Evolutionary conservation across 345 rosid species (phyloP).

Genomic region (Mallotus nudiflorus): DNA sequence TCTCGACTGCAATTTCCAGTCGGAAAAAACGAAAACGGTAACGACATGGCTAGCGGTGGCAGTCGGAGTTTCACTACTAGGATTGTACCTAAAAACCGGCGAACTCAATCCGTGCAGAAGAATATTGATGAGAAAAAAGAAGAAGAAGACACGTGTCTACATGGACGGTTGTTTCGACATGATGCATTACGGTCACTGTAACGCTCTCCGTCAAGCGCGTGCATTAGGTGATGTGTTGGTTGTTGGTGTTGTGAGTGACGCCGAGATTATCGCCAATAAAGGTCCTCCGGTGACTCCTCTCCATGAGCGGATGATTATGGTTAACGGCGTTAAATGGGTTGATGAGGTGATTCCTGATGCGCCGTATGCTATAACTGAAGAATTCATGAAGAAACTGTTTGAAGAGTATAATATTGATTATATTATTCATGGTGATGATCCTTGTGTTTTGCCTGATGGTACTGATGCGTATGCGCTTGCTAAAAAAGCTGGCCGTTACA

Average conservation of each 20-base stretch:
- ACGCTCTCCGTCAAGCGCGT: constrained; percentile 77
- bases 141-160: constrained; percentile 60
- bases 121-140: constrained; percentile 30
- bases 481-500: constrained; percentile 74
- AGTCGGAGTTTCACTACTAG: constrained; percentile 23
- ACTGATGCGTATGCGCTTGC: constrained; percentile 76
- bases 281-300: constrained; percentile 79
- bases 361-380: constrained; percentile 71
- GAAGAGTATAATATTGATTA: constrained; percentile 65
- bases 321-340: constrained; percentile 75
- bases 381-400: constrained; percentile 68
- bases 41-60: constrained; percentile 19
- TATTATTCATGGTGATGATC: constrained; percentile 78
- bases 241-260: constrained; percentile 77
- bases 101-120: constrained; percentile 12
- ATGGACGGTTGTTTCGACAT: constrained; percentile 88
- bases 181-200: constrained; percentile 89
- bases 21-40: constrained; percentile 8
- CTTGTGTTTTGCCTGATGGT: constrained; percentile 80
- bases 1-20: constrained; percentile 1
- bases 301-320: constrained; percentile 71
- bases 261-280: constrained; percentile 66
- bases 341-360: constrained; percentile 75
- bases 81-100: constrained; percentile 15
- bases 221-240: constrained; percentile 68